Percentiles rank a stretch among this genome's conserved stretches.
Evolutionary conservation across 345 rosid genomes (phyloP).

Genomic region (Hypericum androsaemum): DNA sequence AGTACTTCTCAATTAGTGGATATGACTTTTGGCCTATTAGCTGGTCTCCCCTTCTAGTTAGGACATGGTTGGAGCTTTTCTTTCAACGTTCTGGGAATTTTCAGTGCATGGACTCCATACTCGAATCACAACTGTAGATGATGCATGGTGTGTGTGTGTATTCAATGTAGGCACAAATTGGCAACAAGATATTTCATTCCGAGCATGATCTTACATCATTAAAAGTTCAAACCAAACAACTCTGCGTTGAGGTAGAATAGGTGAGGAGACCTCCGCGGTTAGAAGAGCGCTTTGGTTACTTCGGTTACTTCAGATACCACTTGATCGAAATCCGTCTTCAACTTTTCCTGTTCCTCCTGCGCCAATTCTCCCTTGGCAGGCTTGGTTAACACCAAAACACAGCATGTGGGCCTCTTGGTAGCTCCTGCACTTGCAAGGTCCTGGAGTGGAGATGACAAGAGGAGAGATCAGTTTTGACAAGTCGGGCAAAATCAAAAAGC

Average conservation of each 20-base stretch:
- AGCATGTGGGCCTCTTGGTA: slow-evolving; percentile 93
- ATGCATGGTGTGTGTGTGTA: too few relatives aligned
- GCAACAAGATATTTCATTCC: too few relatives aligned
- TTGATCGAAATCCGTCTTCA: slow-evolving; percentile 51
- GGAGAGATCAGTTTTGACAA: not conserved
- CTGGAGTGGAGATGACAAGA: slow-evolving; percentile 23
- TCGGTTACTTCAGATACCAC: slow-evolving; percentile 57
- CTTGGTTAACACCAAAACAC: slow-evolving; percentile 73
- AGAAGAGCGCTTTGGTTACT: slow-evolving; percentile 42
- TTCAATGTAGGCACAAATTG: too few relatives aligned
- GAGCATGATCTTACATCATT: too few relatives aligned
- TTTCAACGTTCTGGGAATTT: too few relatives aligned
- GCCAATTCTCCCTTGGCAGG: slow-evolving; percentile 72
- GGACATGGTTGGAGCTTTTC: too few relatives aligned
- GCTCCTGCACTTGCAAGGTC: slow-evolving; percentile 92
- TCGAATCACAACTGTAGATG: too few relatives aligned
- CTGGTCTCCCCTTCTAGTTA: too few relatives aligned
- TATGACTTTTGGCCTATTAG: too few relatives aligned
- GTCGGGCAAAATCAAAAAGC: not conserved
- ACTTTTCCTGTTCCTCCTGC: slow-evolving; percentile 54
- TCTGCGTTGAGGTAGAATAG: not conserved
- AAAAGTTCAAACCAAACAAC: too few relatives aligned
- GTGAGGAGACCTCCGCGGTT: not conserved
- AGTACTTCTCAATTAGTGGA: too few relatives aligned
- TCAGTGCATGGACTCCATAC: slow-evolving; percentile 18